These are phyloP conservation scores for Populus alba DNA, from an alignment of 345 rosid species.

Conservation along the genomic window DNA sequence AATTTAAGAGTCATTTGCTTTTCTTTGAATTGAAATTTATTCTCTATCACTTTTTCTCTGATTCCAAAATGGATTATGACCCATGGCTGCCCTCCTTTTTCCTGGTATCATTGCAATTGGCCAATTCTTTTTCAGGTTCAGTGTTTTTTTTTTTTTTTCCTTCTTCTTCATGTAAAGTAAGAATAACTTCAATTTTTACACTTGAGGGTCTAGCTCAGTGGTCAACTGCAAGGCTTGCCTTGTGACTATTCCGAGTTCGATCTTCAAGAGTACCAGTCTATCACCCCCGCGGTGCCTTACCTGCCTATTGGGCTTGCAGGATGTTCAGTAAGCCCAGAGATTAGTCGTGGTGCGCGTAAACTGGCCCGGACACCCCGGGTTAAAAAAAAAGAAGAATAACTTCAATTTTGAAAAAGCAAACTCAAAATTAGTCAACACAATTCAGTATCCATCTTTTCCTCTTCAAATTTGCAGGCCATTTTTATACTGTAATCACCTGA, in stretches of 20 bases:
- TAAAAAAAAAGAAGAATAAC: no score
- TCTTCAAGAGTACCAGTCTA: no score
- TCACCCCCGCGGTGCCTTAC: no score
- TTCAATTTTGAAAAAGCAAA: neutral
- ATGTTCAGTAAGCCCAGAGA: no score
- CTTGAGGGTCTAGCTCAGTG: no score
- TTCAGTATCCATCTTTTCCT: neutral
- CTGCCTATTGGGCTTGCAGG: no score
- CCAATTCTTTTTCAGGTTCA: neutral
- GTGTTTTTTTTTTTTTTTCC: no score
- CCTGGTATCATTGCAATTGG: neutral
- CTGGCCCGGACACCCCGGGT: no score
- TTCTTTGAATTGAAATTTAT: neutral
- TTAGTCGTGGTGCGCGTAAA: no score
- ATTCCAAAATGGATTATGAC: neutral
- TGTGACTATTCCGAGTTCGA: no score
- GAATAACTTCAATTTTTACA: neutral
- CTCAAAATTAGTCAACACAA: neutral
- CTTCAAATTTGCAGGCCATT: neutral
- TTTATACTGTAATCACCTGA: neutral
- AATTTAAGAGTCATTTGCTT: no score
- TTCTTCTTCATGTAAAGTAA: rapidly evolving
- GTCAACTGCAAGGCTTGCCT: no score
- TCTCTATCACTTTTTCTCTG: neutral
- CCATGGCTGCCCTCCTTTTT: neutral